Evolutionary conservation across 139 green algal species (phyloP), one percentile per base, ranked within the genome.

Genomic region (Chlorella sp.): DNA sequence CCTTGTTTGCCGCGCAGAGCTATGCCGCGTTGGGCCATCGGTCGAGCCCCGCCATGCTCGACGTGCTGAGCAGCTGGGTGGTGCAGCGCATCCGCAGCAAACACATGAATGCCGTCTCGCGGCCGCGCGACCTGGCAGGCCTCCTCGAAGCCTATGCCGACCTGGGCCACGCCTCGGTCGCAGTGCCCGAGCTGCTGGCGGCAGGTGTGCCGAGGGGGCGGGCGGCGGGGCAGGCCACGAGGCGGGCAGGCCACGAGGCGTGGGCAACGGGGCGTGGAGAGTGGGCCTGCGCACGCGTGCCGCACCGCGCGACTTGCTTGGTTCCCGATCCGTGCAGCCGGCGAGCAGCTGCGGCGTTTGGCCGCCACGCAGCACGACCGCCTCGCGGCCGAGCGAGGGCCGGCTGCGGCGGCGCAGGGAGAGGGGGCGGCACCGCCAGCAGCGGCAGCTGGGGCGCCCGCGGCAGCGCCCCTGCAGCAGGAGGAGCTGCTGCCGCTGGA

Each of bases 171-270:
- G 53, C 4, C 35, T 82, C 55, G 2, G 83, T 90, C 23, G 66
- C 80, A 23, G 69, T 87, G 8, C 79, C 79, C 14, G 84, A 90
- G 61, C 72, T 90, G 25, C 63, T 90, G 23, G 38, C n/a, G 45
- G 74, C 83, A 0, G 67, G 89, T 66, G 79, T 87, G 43, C 83
- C 77, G 23, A 38, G 63, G 19, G 35, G 42, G 8, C 41, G 56
- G 29, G 70, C 56, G 7, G 38, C 29, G 56, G 33, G 45, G 42
- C 70, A 68, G 41, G 70, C 64, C 51, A 48, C 46, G 67, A 8
- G 27, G 67, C 21, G 9, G 21, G 46, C 23, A 21, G 35, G 50
- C 2, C 14, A 27, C 9, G 29, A 8, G 45, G 65, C 65, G 42
- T 35, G 17, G 29, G 29, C 43, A 15, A 31, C 8, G 25, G 48